These are phyloP conservation scores for Lachancea nothofagi DNA, from an alignment of 805 yeast species.

Conservation along the genomic window DNA sequence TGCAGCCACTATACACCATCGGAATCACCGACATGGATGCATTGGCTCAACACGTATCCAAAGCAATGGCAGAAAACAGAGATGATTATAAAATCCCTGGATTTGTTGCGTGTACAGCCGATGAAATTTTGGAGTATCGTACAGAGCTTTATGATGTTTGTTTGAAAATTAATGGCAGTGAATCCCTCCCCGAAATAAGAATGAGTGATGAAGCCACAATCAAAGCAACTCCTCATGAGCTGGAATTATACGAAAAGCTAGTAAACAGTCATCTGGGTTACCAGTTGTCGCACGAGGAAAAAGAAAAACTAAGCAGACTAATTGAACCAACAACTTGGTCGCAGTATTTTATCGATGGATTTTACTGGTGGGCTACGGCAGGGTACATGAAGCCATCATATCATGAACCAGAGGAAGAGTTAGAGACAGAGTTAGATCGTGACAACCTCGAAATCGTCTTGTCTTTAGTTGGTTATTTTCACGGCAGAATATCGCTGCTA, in stretches of 20 bases:
- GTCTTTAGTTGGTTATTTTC: slow-evolving; percentile 19
- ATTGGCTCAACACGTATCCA: slow-evolving; percentile 16
- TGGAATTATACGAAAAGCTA: slow-evolving; percentile 17
- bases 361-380: slow-evolving; percentile 29
- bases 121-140: slow-evolving; percentile 24
- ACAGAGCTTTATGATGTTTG: slow-evolving; percentile 26
- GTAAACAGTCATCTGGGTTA: slow-evolving; percentile 15
- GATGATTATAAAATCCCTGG: slow-evolving; percentile 12
- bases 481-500: slow-evolving; percentile 15
- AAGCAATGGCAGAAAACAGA: slow-evolving; percentile 8
- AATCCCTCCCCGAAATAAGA: slow-evolving; percentile 13
- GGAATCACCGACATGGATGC: slow-evolving; percentile 20
- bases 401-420: slow-evolving; percentile 12
- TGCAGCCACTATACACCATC: slow-evolving; percentile 20
- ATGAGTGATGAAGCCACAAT: slow-evolving; percentile 13
- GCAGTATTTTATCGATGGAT: slow-evolving; percentile 28
- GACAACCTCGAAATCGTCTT: slow-evolving; percentile 13
- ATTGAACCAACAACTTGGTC: slow-evolving; percentile 30
- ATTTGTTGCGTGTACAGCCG: slow-evolving; percentile 31
- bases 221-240: slow-evolving; percentile 28
- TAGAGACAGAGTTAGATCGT: slow-evolving; percentile 9
- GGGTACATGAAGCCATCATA: slow-evolving; percentile 27
- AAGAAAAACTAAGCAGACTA: slow-evolving; percentile 6
- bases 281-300: slow-evolving; percentile 14
- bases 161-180: slow-evolving; percentile 15